A percentile compares a stretch with the other conserved stretches of the same genome.
Conservation (phyloP, 805 yeast genomes). For the Metschnikowia peoriensis region DNA sequence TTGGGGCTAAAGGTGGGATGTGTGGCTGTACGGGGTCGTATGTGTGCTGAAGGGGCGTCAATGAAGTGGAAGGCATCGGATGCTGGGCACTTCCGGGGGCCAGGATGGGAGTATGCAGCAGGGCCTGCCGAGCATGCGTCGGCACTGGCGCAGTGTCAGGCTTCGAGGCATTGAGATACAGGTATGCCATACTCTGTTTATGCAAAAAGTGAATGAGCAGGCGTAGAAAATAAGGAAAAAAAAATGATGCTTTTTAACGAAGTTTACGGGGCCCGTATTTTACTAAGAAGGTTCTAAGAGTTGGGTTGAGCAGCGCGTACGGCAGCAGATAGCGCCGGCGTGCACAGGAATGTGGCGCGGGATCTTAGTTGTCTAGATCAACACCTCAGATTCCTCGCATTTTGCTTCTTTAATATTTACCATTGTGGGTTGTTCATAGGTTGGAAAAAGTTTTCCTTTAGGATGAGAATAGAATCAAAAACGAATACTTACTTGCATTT, state of each 20-base stretch:
- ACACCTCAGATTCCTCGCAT: background rate
- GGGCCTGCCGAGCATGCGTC: conserved; percentile 1
- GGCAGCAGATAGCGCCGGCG: background rate
- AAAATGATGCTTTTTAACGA: background rate
- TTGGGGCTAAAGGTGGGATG: background rate
- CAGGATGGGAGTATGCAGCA: conserved; percentile 4
- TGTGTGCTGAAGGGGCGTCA: conserved; percentile 2
- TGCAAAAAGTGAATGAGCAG: background rate
- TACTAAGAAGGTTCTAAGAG: background rate
- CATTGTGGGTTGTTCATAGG: background rate
- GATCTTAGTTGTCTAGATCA: background rate
- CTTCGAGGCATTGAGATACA: background rate
- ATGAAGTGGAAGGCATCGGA: background rate
- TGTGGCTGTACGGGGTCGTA: conserved; percentile 5
- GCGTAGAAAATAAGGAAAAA: background rate
- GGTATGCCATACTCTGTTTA: background rate
- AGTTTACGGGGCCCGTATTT: background rate
- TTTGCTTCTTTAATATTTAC: background rate
- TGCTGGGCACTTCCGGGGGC: conserved; percentile 3
- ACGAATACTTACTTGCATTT: no score
- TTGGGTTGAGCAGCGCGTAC: background rate
- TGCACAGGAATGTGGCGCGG: background rate
- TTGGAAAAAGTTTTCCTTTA: no score
- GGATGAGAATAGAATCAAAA: background rate
- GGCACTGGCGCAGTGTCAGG: background rate